A percentile compares a stretch with the other conserved stretches of the same genome.
phyloP scores from a whole-genome alignment of 805 yeast genomes.

The Saccharomyces paradoxus region DNA sequence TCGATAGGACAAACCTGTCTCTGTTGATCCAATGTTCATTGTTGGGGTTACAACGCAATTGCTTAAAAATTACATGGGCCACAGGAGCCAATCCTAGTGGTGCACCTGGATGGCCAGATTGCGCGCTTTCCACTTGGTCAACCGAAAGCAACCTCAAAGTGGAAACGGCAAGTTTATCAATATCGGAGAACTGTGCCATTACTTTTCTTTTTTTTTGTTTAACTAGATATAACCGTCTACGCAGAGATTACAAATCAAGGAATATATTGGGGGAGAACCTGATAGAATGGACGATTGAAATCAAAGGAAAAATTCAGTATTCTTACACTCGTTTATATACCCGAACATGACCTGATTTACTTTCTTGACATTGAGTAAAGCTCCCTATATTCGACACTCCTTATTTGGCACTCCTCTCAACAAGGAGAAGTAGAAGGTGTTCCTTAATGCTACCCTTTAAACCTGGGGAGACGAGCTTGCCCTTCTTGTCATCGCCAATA shows the following conservation, averaged over 20 bases:
- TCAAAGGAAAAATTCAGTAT: not conserved
- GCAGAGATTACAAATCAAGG: not conserved
- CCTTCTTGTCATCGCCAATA: not conserved
- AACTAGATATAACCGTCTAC: not conserved
- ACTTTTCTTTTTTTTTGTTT: not conserved
- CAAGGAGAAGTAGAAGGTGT: not conserved
- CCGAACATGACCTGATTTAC: not conserved
- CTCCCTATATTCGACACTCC: not conserved
- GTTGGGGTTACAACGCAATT: constrained; percentile 80
- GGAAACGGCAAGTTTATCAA: constrained; percentile 70
- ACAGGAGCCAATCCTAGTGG: constrained; percentile 97
- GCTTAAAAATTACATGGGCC: constrained; percentile 75
- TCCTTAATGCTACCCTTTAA: not conserved
- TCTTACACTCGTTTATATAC: not conserved
- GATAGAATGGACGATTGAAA: not conserved
- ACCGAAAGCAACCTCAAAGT: constrained; percentile 86
- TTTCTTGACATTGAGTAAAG: not conserved
- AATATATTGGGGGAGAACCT: not conserved
- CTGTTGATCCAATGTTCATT: constrained; percentile 90
- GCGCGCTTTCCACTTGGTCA: constrained; percentile 79
- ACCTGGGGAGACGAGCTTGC: not conserved
- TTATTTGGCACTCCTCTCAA: not conserved
- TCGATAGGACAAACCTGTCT: constrained; percentile 89
- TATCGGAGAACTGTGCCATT: constrained; percentile 37
- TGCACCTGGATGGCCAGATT: constrained; percentile 99